Conservation (phyloP, 768 basidiomycete species). For the Cubamyces lactineus region DNA sequence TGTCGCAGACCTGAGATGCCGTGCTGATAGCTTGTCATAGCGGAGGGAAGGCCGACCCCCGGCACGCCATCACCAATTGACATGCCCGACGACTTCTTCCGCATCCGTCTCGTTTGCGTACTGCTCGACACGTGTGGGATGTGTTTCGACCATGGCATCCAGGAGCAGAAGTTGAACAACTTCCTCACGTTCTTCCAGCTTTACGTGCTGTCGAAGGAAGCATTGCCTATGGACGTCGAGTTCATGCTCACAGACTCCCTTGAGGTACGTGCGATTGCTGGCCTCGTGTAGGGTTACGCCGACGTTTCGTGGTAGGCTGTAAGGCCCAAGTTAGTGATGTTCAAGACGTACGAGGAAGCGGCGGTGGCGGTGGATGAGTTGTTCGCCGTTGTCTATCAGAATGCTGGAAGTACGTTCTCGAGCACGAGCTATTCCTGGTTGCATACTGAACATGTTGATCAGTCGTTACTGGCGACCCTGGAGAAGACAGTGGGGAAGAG, state of each 20-base stretch:
- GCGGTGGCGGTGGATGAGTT: conserved; percentile 89
- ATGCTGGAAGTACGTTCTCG: conserved; percentile 51
- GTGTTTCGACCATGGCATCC: conserved; percentile 94
- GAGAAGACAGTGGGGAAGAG: conserved; percentile 65
- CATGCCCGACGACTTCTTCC: conserved; percentile 96
- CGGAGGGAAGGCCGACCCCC: conserved; percentile 87
- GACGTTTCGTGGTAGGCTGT: conserved; percentile 57
- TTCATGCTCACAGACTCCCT: conserved; percentile 96
- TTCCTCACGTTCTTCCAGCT: conserved; percentile 95
- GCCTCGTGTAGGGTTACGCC: not conserved
- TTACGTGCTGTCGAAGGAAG: conserved; percentile 87
- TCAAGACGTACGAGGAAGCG: conserved; percentile 83
- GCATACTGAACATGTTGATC: conserved; percentile 23
- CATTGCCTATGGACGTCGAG: conserved; percentile 95
- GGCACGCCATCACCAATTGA: conserved; percentile 76
- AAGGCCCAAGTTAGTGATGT: conserved; percentile 75
- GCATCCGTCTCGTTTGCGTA: conserved; percentile 87
- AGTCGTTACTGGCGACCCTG: conserved; percentile 27
- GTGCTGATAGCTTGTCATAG: conserved; percentile 44
- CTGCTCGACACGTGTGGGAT: conserved; percentile 95
- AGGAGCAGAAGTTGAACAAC: conserved; percentile 91
- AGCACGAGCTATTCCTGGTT: conserved; percentile 6
- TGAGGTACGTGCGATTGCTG: conserved; percentile 58
- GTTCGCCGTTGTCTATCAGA: conserved; percentile 69
- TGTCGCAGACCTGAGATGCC: not conserved